Evolutionary conservation across 768 basidiomycete genomes (phyloP), one percentile per base, ranked within the genome.

Genomic region (Suillus sp.): DNA sequence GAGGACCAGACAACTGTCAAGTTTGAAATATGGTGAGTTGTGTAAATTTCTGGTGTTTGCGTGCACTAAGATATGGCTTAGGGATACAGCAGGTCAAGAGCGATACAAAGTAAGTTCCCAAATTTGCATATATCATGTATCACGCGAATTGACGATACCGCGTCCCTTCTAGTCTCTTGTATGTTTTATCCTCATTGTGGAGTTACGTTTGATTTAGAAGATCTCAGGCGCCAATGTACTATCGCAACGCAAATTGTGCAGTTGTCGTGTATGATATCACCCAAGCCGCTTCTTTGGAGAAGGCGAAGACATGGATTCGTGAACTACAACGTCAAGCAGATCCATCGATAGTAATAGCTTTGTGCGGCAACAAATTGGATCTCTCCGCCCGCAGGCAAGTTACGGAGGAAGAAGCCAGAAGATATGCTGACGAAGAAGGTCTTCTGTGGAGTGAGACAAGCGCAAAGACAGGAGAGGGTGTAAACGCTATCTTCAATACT

Each of bases 181-280:
- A 77, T 62, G 85, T 78, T 40, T 47, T 18, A 18, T 34, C 20
- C 27, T 45, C 45, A 48, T 14, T 22, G 8, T 34, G 27, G 40
- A 48, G 25, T 20, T 63, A 57, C 16, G 38, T 48, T 34, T 58
- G 30, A 60, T 45, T 63, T 57, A 61, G 62, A 65, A 65, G 65
- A 30, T 58, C 22, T 47, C 62, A 94, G 87, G 93, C 93, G 42
- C 95, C 93, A 62, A 96, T 96, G 95, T 96, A 96, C 81, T 97
- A 97, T 78, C 90, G 94, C 67, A 94, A 94, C 67, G 93, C 93
- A 71, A 92, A 95, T 71, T 95, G 93, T 70, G 94, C 95, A 30
- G 92, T 96, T 32, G 95, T 95, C 54, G 94, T 95, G 25, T 96
- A 95, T 75, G 97, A 99, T 78, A 96, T 99, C 75, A 99, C 97